Conservation (phyloP, 805 yeast genomes). For the Lipomyces japonicus region DNA sequence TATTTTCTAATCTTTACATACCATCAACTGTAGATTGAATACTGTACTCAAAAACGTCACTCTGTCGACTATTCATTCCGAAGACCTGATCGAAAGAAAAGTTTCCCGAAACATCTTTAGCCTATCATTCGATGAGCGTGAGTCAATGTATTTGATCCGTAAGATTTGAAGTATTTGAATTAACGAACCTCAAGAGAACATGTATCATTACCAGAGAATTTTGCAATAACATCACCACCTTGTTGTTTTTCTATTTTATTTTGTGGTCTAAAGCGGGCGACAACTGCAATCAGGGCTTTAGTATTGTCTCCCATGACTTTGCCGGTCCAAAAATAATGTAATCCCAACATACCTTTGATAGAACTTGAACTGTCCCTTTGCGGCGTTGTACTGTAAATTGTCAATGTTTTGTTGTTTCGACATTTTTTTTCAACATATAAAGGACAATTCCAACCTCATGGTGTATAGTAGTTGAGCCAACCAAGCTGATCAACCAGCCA, state of each 20-base stretch:
- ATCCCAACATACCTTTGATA: not conserved
- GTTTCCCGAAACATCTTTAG: conserved; percentile 27
- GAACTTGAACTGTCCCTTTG: not conserved
- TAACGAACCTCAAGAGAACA: conserved; percentile 28
- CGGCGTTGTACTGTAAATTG: no score
- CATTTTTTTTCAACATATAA: no score
- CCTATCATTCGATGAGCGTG: conserved; percentile 2
- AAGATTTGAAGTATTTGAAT: no score
- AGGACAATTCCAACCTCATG: no score
- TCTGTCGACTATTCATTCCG: conserved; percentile 49
- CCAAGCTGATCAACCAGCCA: no score
- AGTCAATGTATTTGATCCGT: no score
- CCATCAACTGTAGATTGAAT: conserved; percentile 57
- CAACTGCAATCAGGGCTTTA: no score
- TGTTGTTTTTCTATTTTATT: conserved; percentile 38
- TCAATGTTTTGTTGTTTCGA: no score
- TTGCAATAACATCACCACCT: conserved; percentile 28
- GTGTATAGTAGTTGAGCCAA: no score
- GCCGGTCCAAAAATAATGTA: not conserved
- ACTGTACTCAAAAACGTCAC: conserved; percentile 56
- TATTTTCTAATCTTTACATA: conserved; percentile 9
- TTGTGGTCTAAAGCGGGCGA: conserved; percentile 69
- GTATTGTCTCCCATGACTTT: no score
- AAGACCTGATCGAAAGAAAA: conserved; percentile 70
- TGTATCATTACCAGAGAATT: conserved; percentile 31